phyloP scores from a whole-genome alignment of 345 rosid genomes.

The Pelargonium nanum region DNA sequence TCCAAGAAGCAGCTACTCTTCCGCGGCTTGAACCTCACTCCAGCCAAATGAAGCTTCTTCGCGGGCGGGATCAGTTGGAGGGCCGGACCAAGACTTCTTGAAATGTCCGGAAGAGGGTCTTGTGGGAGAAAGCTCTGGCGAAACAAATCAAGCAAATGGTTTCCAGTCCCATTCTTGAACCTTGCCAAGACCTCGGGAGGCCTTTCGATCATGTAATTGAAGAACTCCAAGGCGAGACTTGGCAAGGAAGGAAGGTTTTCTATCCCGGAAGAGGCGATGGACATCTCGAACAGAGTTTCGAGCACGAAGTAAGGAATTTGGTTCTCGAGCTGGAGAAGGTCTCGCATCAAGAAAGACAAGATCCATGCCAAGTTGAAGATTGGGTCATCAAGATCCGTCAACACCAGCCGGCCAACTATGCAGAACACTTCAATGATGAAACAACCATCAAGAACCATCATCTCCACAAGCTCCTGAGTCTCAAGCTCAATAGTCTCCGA shows the following conservation, averaged over 20 bases:
- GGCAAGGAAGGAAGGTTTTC: conserved; percentile 13
- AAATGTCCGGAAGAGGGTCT: neutral
- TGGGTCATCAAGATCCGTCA: conserved; percentile 30
- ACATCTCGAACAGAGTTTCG: conserved; percentile 18
- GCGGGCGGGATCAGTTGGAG: neutral
- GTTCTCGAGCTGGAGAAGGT: conserved; percentile 43
- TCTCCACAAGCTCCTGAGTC: conserved; percentile 19
- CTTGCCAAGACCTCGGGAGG: conserved; percentile 12
- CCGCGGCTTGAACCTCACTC: neutral
- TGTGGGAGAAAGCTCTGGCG: conserved; percentile 27
- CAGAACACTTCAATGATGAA: conserved; percentile 39
- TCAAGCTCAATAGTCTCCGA: conserved; percentile 15
- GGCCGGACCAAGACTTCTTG: neutral
- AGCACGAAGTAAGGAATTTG: conserved; percentile 47
- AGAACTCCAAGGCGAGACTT: conserved; percentile 26
- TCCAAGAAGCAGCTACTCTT: neutral
- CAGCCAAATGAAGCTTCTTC: neutral
- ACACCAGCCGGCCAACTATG: conserved; percentile 17
- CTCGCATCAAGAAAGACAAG: conserved; percentile 21
- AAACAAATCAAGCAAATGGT: conserved; percentile 41
- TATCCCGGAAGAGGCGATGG: conserved; percentile 4
- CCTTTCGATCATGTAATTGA: conserved; percentile 21
- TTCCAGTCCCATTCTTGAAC: conserved; percentile 8
- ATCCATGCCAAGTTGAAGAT: conserved; percentile 37
- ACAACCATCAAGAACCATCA: conserved; percentile 58